These are phyloP conservation scores for Brasilioporus rufonigricans DNA, from an alignment of 768 basidiomycete genomes.

Conservation along the genomic window DNA sequence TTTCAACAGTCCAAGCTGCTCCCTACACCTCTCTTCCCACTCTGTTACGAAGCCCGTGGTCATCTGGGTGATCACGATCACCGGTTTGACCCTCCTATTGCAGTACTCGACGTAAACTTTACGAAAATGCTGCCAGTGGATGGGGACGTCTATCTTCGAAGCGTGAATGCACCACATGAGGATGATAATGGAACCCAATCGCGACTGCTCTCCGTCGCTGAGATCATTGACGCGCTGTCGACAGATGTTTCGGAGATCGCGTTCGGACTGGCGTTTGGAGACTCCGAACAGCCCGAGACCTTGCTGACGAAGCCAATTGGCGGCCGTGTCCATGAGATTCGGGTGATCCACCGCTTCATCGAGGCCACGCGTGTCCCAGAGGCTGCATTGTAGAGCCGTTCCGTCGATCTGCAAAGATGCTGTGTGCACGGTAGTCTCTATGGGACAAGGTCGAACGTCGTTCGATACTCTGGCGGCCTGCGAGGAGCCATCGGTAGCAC, in stretches of 20 bases:
- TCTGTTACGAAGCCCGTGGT: conserved; percentile 4
- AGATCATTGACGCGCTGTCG: conserved; percentile 15
- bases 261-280: conserved; percentile 19
- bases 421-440: conserved; percentile 19
- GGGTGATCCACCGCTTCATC: conserved; percentile 26
- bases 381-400: conserved; percentile 8
- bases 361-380: conserved; percentile 30
- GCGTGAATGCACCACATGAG: conserved; percentile 32
- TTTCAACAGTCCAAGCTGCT: conserved; percentile 12
- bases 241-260: conserved; percentile 21
- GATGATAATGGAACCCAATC: conserved; percentile 10
- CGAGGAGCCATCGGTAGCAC: conserved; percentile 8
- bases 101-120: conserved; percentile 28
- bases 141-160: conserved; percentile 26
- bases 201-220: conserved; percentile 5
- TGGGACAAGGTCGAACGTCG: conserved; percentile 24
- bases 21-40: conserved; percentile 22
- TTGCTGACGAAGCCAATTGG: conserved; percentile 22
- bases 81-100: conserved; percentile 22
- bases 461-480: conserved; percentile 22
- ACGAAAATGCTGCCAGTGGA: conserved; percentile 28
- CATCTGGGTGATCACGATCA: conserved; percentile 28
- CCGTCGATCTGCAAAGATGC: conserved; percentile 1
- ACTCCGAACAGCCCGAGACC: conserved; percentile 14
- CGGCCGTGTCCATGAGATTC: conserved; percentile 17